Evolutionary conservation across 306 rosid species (phyloP), one percentile per base, ranked within the genome.

Genomic region (Pyrus betulifolia): DNA sequence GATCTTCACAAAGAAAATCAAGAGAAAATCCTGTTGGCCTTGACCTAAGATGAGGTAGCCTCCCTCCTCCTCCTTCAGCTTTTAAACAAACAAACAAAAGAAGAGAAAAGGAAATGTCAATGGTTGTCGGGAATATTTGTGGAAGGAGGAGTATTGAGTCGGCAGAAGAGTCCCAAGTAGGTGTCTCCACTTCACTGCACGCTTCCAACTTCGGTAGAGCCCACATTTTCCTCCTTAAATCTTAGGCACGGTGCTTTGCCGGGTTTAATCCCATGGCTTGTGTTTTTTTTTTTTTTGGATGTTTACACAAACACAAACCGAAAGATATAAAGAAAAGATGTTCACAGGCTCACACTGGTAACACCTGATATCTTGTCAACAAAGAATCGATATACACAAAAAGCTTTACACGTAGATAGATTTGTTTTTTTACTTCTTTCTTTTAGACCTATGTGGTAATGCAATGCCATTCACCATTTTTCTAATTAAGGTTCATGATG

Each of bases 151-250:
- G 21, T 28, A 27, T 55, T 30, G 83, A 44, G 85, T 74, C 85
- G 84, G 88, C 76, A 27, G 59, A 58, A 17, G 66, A 64, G 68
- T 76, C 66, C 54, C 30, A 38, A 30, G 68, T 28, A 2, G 44
- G 44, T 30, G 22, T 61, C 67, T 15, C 33, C 40, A 27, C 40
- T 14, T 62, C 22, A 14, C 8, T 28, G 67, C 33, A 42, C 51
- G 71, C 52, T 21, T 67, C 71, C 18, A 67, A 67, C 71, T 22
- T 22, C 7, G 2, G 71, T 23, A 28, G 72, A 22, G 31, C 72
- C 57, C 72, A 22, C 55, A 46, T 35, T 30, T 30, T 30, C 22
- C 68, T 1, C 14, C 55, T 49, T 15, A 49, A 15, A 49, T 49
- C 21, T 15, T 49, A 5, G 21, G 55, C 19, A 15, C 21, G 55